Evolutionary conservation across 1,284 basidiomycete species (phyloP).

Genomic region (Ustilago trichophora): DNA sequence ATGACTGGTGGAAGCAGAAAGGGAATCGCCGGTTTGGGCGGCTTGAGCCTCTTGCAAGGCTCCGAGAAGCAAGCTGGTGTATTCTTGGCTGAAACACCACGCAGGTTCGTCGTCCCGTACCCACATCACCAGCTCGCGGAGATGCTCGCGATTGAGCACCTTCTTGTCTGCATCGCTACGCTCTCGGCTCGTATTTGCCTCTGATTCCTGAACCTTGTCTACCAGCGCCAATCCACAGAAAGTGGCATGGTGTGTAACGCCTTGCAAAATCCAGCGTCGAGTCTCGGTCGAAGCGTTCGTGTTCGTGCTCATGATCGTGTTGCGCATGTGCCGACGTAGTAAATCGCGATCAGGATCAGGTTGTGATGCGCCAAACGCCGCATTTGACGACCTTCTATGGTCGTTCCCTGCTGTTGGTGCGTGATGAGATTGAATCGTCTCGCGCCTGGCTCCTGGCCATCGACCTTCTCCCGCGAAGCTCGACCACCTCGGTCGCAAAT

Average conservation of each 20-base stretch:
- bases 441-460: slow-evolving; percentile 7
- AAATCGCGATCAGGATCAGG: slow-evolving; percentile 9
- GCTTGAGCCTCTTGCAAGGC: slow-evolving; percentile 5
- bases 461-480: slow-evolving; percentile 25
- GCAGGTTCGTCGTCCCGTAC: slow-evolving; percentile 13
- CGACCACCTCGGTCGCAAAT: slow-evolving; percentile 17
- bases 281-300: slow-evolving; percentile 13
- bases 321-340: slow-evolving; percentile 9
- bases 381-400: slow-evolving; percentile 11
- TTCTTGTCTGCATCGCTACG: neutral
- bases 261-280: slow-evolving; percentile 37
- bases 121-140: slow-evolving; percentile 18
- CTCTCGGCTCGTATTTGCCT: neutral
- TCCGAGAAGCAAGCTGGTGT: slow-evolving; percentile 17
- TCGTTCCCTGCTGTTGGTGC: neutral
- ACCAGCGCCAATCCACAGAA: slow-evolving; percentile 26
- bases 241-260: slow-evolving; percentile 11
- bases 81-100: slow-evolving; percentile 36
- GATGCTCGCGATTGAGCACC: slow-evolving; percentile 2
- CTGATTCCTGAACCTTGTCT: neutral
- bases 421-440: neutral
- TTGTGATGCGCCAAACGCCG: neutral
- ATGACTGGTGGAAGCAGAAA: neutral
- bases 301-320: neutral
- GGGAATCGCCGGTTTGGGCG: neutral